Evolutionary conservation across 805 yeast genomes (phyloP), one percentile per base, ranked within the genome.

Genomic region (Ogataea trehalophila): DNA sequence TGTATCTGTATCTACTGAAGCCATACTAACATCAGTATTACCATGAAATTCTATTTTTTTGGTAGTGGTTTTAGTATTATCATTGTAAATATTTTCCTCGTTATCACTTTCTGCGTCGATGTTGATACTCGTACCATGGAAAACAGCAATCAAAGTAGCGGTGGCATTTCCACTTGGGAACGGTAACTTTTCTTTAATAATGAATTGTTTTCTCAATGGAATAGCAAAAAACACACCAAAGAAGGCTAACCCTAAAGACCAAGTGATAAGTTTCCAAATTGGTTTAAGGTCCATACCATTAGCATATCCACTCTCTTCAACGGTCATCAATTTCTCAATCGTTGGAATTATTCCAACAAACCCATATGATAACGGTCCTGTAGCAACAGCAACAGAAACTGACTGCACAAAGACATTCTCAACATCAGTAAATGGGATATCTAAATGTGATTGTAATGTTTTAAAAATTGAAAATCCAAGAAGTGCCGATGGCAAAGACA

Each of bases 151-250:
- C 55, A 92, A 72, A 2, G 96, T 89, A 0, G 97, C 98, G 0
- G 98, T 94, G 2, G 99, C 98, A 53, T 87, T 80, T 0, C 99
- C 99, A 37, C 96, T 87, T 0, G 99, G 99, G 60, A 92, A 92
- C 2, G 91, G 87, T 35, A 94, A 74, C 60, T 87, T 87, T 58
- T 90, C 96, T 57, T 79, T 80, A n/a, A 90, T 79, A 34, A 92
- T 84, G 17, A 91, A 95, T 62, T 90, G 96, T 51, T 78, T 79
- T 52, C 98, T 74, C 43, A 92, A 70, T 1, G 97, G 92, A 26
- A 92, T 81, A 2, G 98, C 97, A 66, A 92, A 90, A 66, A 92
- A 94, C 1, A 92, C 96, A 1, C 99, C 99, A 69, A 92, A 91
- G 49, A 90, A 87, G 0, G 95, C 96, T 46, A 94, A 69, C 0